These are phyloP conservation scores for Penicillium sp. DNA, from an alignment of 2,329 filamentous ascomycete species.

Conservation along the genomic window DNA sequence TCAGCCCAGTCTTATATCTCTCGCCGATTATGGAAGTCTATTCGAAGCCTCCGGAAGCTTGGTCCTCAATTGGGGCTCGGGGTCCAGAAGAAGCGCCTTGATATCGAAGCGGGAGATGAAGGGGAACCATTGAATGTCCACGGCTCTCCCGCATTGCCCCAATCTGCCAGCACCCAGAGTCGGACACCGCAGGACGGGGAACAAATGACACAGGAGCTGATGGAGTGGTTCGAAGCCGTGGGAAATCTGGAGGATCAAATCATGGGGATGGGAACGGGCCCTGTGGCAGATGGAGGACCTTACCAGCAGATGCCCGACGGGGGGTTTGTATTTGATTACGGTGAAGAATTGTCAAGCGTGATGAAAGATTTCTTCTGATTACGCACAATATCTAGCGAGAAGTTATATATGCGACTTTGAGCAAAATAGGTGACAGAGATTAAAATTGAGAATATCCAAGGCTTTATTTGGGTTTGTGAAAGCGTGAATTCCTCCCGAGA, in stretches of 20 bases:
- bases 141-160: constrained; percentile 54
- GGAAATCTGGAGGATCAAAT: constrained; percentile 52
- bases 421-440: neutral
- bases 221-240: constrained; percentile 62
- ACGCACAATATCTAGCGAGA: neutral
- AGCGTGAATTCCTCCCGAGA: neutral
- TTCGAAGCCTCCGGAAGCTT: constrained; percentile 60
- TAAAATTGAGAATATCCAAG: neutral
- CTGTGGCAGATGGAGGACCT: constrained; percentile 18
- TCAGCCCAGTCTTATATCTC: constrained; percentile 61
- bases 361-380: constrained; percentile 50
- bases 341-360: constrained; percentile 59
- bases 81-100: constrained; percentile 28
- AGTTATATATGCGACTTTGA: neutral
- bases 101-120: neutral
- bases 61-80: constrained; percentile 59
- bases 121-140: constrained; percentile 10
- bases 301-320: constrained; percentile 34
- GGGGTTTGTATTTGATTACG: constrained; percentile 49
- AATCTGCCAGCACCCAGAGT: constrained; percentile 56
- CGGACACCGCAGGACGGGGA: constrained; percentile 49
- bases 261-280: constrained; percentile 32
- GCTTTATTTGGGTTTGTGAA: neutral
- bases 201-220: constrained; percentile 59
- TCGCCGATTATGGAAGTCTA: constrained; percentile 62